Base-by-base conservation (phyloP, 495 filamentous ascomycete genomes). In the Tuber aestivum region DNA sequence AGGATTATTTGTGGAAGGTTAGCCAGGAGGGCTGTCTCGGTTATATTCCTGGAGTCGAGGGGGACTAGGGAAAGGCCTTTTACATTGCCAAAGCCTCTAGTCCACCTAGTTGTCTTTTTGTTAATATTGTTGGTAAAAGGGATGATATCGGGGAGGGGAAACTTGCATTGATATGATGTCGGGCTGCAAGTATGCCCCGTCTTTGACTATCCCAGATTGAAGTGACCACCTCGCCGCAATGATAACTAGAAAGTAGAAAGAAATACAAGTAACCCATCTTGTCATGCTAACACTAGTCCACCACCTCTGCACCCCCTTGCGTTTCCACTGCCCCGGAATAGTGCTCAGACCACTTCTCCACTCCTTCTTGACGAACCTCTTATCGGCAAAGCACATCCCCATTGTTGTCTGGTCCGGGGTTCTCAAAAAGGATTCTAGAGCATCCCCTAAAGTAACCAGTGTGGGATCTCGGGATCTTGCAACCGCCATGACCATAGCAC, bases 1-100 rank as follows among this genome's bases (percentile, higher is more conserved):
- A 88, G 73, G 0, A 87, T 38, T 0, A 85, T 72, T 78, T 89
- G 87, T 0, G 86, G 85, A 3, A 78, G 69, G 75, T 89, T 72
- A 12, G 71, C 71, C 2, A 72, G 41, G 41, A 72, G n/a, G 32
- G 61, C 14, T 21, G 76, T 81, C 14, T 56, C 40, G 69, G 83
- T 75, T 2, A 86, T 72, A 14, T 72, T 77, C 8, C 12, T 71
- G 71, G 18, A 77, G 70, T 18, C 80, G 50, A n/a, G 7, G 32
- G 23, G 0, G 50, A 72, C 41, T 16, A 74, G 16, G 61, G 42
- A 21, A 42, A n/a, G 9, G 27, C 4, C 70, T 41, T 41, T 75
- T 27, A 35, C 21, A 32, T 38, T 41, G n/a, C 76, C 76, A 27
- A 77, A 68, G 5, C 76, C 69, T 38, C 70, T 40, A 9, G 12